These are phyloP conservation scores for Pulveroboletus sp. DNA, from an alignment of 768 basidiomycete species.

Conservation along the genomic window DNA sequence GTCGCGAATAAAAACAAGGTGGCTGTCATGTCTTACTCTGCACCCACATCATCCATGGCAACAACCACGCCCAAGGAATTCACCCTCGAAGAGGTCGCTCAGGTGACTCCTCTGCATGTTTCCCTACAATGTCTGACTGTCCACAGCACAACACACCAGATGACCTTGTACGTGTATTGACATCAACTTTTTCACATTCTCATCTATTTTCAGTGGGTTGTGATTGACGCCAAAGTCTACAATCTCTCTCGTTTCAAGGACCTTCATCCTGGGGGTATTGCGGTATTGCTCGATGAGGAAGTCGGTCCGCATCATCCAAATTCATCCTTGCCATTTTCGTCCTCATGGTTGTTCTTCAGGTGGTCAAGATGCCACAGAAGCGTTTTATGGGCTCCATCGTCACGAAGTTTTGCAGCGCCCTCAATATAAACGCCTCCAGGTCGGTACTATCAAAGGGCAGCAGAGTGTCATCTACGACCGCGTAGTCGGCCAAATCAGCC, in stretches of 20 bases:
- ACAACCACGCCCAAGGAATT: constrained; percentile 40
- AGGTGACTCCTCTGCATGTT: constrained; percentile 33
- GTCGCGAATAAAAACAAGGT: constrained; percentile 1
- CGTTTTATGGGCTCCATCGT: constrained; percentile 87
- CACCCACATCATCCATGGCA: constrained; percentile 16
- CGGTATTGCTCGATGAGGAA: constrained; percentile 74
- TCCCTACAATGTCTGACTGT: not conserved
- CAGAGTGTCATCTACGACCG: constrained; percentile 49
- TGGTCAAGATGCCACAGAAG: constrained; percentile 83
- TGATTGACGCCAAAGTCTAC: constrained; percentile 82
- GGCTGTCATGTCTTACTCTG: not conserved
- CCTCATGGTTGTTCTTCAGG: constrained; percentile 38
- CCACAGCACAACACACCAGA: constrained; percentile 70
- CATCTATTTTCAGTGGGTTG: constrained; percentile 58
- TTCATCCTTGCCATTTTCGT: not conserved
- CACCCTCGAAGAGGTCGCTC: constrained; percentile 57
- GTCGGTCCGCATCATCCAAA: constrained; percentile 51
- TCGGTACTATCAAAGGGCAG: constrained; percentile 72
- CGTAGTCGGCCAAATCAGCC: constrained; percentile 57
- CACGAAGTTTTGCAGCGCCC: constrained; percentile 78
- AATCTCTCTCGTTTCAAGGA: constrained; percentile 77
- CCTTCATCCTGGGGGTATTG: constrained; percentile 81
- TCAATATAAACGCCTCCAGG: constrained; percentile 68
- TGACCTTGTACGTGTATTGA: constrained; percentile 55
- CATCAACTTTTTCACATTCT: not conserved